phyloP scores from a whole-genome alignment of 2,329 filamentous ascomycete genomes.

The Colletotrichum sp. region DNA sequence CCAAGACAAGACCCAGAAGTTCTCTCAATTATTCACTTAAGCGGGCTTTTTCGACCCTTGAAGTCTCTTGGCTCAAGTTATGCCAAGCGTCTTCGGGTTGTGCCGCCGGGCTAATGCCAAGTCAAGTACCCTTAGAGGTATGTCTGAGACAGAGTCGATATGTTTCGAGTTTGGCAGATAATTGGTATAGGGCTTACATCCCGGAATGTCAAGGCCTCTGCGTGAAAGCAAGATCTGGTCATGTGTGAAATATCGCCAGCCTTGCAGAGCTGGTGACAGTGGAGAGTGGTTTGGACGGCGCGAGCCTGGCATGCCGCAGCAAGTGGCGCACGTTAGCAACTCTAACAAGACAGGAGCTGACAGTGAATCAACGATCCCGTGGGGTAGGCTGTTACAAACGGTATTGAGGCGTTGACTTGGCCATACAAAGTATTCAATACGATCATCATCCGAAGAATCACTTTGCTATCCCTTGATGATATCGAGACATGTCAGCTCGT shows the following conservation, averaged over 20 bases:
- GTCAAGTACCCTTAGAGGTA: background rate
- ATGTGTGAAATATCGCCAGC: background rate
- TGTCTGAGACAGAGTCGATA: background rate
- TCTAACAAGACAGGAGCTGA: background rate
- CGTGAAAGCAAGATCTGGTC: background rate
- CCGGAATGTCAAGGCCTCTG: background rate
- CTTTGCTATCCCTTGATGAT: rapidly evolving
- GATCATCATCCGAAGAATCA: background rate
- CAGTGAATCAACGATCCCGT: rapidly evolving
- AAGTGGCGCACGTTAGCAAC: background rate
- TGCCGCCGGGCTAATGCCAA: background rate
- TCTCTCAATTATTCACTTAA: background rate
- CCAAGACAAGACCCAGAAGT: background rate
- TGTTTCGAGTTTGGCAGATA: background rate
- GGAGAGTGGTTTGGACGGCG: rapidly evolving
- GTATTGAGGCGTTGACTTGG: rapidly evolving
- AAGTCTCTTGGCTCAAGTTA: background rate
- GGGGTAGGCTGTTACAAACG: background rate
- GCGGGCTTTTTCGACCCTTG: background rate
- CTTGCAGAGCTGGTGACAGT: rapidly evolving
- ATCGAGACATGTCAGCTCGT: background rate
- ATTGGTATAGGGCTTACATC: background rate
- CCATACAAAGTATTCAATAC: background rate
- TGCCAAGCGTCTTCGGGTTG: background rate
- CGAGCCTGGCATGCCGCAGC: rapidly evolving